phyloP scores from a whole-genome alignment of 2,329 filamentous ascomycete species.

The Pseudohalonectria lignicola region DNA sequence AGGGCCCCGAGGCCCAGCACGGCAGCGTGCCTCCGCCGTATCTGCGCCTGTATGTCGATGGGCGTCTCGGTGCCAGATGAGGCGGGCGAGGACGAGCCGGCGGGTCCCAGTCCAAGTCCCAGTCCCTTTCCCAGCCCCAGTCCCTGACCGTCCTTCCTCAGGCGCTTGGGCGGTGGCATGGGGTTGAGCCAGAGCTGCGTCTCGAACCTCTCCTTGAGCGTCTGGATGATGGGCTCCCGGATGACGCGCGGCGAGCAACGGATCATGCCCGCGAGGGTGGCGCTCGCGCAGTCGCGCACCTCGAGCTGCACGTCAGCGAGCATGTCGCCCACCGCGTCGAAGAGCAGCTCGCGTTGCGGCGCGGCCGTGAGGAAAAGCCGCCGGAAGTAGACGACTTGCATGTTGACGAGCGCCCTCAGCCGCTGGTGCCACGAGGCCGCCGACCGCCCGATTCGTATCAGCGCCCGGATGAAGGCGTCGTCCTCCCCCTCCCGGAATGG shows the following conservation, averaged over 20 bases:
- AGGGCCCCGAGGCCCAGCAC: constrained; percentile 84
- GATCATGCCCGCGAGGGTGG: constrained; percentile 94
- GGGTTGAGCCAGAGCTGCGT: constrained; percentile 70
- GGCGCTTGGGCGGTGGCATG: constrained; percentile 62
- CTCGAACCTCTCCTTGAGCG: constrained; percentile 71
- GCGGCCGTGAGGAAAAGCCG: constrained; percentile 77
- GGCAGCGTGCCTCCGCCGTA: constrained; percentile 77
- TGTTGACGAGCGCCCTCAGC: constrained; percentile 88
- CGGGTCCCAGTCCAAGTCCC: no score
- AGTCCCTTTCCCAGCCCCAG: no score
- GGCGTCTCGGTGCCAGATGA: constrained; percentile 16
- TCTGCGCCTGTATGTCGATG: constrained; percentile 61
- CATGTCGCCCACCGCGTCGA: constrained; percentile 93
- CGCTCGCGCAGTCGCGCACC: constrained; percentile 84
- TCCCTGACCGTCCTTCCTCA: constrained; percentile 46
- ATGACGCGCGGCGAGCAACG: constrained; percentile 79
- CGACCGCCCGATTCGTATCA: constrained; percentile 79
- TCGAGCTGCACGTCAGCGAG: constrained; percentile 84
- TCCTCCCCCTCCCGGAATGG: constrained; percentile 84
- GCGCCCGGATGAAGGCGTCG: constrained; percentile 67
- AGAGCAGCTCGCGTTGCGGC: constrained; percentile 67
- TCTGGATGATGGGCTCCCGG: constrained; percentile 64
- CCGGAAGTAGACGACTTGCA: constrained; percentile 97
- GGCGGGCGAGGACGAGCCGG: neutral
- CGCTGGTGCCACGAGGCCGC: constrained; percentile 92